Evolutionary conservation across 257 asterid genomes (phyloP).

Genomic region (Solanum ossicruentum): DNA sequence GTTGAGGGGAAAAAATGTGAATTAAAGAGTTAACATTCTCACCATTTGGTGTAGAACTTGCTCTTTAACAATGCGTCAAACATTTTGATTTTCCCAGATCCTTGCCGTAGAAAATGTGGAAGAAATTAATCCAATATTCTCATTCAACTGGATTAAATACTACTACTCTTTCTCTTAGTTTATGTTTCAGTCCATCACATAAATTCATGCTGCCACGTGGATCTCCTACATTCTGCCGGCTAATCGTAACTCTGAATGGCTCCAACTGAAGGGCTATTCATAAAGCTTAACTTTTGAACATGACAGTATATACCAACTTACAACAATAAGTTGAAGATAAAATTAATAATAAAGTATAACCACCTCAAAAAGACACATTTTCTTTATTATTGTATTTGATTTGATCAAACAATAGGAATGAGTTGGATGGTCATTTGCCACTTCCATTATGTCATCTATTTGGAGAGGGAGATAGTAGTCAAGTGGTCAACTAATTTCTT

Average conservation of each 20-base stretch:
- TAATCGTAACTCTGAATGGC: background rate
- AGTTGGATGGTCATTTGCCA: background rate
- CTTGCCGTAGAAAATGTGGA: background rate
- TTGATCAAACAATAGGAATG: background rate
- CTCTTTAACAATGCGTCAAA: slow-evolving; percentile 46
- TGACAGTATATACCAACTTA: background rate
- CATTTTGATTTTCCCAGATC: slow-evolving; percentile 16
- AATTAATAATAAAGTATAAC: background rate
- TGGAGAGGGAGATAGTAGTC: background rate
- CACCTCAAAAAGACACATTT: background rate
- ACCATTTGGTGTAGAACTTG: slow-evolving; percentile 69
- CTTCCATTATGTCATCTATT: background rate
- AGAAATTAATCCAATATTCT: background rate
- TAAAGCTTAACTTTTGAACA: background rate
- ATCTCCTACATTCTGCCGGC: background rate
- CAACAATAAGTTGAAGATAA: background rate
- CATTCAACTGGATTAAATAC: background rate
- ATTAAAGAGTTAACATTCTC: background rate
- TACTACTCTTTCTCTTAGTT: background rate
- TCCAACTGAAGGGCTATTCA: background rate
- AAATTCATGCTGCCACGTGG: background rate
- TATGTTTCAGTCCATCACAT: background rate
- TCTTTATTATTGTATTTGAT: background rate
- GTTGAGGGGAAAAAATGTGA: too few relatives aligned
- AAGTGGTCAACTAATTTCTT: background rate